These are phyloP conservation scores for Cylindrotheca closterium DNA, from an alignment of 108 stramenopile species.

Conservation along the genomic window DNA sequence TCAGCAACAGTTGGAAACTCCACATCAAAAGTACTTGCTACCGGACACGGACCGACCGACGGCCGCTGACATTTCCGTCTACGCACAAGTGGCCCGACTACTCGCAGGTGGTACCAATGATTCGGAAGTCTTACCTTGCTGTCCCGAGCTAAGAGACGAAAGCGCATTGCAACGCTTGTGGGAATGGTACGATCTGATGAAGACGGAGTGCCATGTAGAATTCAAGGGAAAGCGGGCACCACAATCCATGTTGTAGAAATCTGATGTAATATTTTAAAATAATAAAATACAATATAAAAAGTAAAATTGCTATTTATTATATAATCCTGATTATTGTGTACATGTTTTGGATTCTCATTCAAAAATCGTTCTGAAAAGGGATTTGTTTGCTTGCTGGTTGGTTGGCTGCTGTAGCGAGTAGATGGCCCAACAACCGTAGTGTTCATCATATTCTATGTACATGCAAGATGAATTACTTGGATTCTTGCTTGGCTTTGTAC, in stretches of 20 bases:
- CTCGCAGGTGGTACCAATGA: background rate
- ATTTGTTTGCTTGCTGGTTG: too few relatives aligned
- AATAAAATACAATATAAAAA: background rate
- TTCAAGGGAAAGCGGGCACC: conserved; percentile 14
- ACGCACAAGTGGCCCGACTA: conserved; percentile 1
- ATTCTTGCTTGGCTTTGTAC: background rate
- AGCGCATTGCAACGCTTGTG: background rate
- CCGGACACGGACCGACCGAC: conserved; percentile 1
- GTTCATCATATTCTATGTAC: too few relatives aligned
- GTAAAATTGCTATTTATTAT: too few relatives aligned
- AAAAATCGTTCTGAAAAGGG: too few relatives aligned
- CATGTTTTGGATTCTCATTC: too few relatives aligned
- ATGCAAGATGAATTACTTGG: too few relatives aligned
- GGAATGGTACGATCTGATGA: conserved; percentile 17
- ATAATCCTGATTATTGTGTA: too few relatives aligned
- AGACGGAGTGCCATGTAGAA: conserved; percentile 1
- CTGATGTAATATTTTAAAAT: too few relatives aligned
- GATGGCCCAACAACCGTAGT: too few relatives aligned
- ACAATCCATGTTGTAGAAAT: conserved; percentile 1
- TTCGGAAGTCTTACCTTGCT: background rate
- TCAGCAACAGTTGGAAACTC: background rate
- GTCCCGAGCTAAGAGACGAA: background rate
- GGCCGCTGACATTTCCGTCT: conserved; percentile 12
- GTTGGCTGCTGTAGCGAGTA: too few relatives aligned
- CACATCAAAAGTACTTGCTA: conserved; percentile 6